A percentile compares a stretch with the other conserved stretches of the same genome.
Conservation (phyloP, 495 filamentous ascomycete genomes). For the Talaromyces liani region DNA sequence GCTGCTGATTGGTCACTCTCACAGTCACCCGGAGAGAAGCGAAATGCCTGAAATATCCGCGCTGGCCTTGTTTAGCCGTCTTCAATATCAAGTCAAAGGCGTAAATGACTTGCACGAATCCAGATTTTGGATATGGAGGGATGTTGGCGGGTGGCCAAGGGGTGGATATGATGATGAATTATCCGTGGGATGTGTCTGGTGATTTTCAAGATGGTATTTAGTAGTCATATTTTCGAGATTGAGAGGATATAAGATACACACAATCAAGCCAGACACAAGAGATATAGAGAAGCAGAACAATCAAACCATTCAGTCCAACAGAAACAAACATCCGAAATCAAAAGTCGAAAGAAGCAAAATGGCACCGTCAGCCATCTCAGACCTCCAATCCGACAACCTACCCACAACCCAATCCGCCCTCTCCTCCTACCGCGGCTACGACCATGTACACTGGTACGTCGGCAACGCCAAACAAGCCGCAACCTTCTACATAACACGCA, state of each 20-base stretch:
- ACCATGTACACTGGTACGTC: slow-evolving; percentile 89
- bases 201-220: background rate
- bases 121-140: background rate
- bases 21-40: background rate
- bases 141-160: background rate
- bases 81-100: background rate
- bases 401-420: slow-evolving; percentile 10
- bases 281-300: too few relatives aligned
- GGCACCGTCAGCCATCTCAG: slow-evolving; percentile 25
- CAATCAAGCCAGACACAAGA: too few relatives aligned
- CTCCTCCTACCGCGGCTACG: slow-evolving; percentile 69
- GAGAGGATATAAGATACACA: background rate
- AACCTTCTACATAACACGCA: slow-evolving; percentile 73
- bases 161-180: background rate
- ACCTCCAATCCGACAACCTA: background rate
- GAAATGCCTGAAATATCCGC: slow-evolving; percentile 5
- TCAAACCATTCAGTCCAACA: background rate
- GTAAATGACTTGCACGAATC: background rate
- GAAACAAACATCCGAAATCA: background rate
- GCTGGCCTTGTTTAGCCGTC: slow-evolving; percentile 2
- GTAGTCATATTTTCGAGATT: background rate
- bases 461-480: slow-evolving; percentile 94
- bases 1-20: background rate
- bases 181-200: background rate
- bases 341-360: slow-evolving; percentile 13